Evolutionary conservation across 2,329 filamentous ascomycete genomes (phyloP).

Genomic region (Fusarium sp.): DNA sequence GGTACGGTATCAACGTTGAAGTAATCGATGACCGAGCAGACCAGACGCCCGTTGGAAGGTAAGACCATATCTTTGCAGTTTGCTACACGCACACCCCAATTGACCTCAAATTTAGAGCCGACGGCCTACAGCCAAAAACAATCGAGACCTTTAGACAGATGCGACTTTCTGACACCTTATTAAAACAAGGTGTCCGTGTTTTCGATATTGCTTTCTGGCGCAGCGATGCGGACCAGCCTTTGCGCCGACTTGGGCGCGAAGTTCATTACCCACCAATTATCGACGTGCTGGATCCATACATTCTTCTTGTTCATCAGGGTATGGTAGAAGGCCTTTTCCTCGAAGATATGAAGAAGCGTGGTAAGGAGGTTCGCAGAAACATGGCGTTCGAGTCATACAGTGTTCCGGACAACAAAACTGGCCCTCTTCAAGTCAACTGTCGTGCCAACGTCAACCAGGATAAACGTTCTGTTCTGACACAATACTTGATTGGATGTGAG

Average conservation of each 20-base stretch:
- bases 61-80: slow-evolving; percentile 33
- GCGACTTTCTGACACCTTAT: slow-evolving; percentile 74
- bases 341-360: slow-evolving; percentile 74
- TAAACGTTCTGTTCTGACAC: slow-evolving; percentile 63
- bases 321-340: slow-evolving; percentile 80
- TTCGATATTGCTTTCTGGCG: slow-evolving; percentile 83
- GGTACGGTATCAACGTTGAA: slow-evolving; percentile 73
- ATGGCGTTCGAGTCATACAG: slow-evolving; percentile 71
- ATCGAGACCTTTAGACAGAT: slow-evolving; percentile 82
- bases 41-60: slow-evolving; percentile 73
- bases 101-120: slow-evolving; percentile 61
- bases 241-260: slow-evolving; percentile 73
- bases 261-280: slow-evolving; percentile 75
- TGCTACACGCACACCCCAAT: slow-evolving; percentile 13
- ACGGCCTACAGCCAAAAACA: slow-evolving; percentile 81
- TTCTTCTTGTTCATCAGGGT: slow-evolving; percentile 75
- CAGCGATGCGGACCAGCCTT: slow-evolving; percentile 60
- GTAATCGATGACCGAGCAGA: slow-evolving; percentile 77
- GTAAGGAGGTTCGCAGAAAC: slow-evolving; percentile 71
- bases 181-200: slow-evolving; percentile 75
- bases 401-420: slow-evolving; percentile 57
- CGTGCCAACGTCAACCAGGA: slow-evolving; percentile 64
- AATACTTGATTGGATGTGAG: slow-evolving; percentile 76
- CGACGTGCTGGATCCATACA: slow-evolving; percentile 68
- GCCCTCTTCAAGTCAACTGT: slow-evolving; percentile 63